Evolutionary conservation across 2,329 filamentous ascomycete genomes (phyloP).

Genomic region (Parascedosporium putredinis): DNA sequence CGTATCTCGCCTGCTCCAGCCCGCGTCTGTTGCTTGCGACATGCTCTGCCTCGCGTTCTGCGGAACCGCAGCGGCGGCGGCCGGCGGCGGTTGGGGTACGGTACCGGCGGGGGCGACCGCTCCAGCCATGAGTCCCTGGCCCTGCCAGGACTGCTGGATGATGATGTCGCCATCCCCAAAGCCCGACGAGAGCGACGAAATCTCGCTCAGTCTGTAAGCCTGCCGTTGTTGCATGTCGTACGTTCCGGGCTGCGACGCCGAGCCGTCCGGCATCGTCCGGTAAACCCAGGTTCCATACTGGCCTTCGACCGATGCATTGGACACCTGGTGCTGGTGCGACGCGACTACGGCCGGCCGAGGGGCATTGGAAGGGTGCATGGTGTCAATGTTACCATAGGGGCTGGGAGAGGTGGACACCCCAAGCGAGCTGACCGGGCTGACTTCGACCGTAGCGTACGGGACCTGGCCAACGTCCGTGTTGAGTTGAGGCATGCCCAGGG

Average conservation of each 20-base stretch:
- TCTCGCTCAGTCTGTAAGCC: constrained; percentile 33
- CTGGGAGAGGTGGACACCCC: background rate
- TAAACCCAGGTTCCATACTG: background rate
- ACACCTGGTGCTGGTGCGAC: background rate
- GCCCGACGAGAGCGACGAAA: constrained; percentile 54
- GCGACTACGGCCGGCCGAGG: constrained; percentile 1
- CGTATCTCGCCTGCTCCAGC: constrained; percentile 32
- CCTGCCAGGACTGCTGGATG: constrained; percentile 20
- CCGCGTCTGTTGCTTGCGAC: constrained; percentile 21
- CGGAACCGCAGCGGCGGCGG: background rate
- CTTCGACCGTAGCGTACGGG: background rate
- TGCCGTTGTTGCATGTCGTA: constrained; percentile 24
- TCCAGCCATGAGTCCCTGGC: background rate
- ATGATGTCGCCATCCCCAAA: constrained; percentile 54
- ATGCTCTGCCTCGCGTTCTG: constrained; percentile 11
- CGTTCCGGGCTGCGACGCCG: constrained; percentile 15
- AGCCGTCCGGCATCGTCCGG: background rate
- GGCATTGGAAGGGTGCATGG: background rate
- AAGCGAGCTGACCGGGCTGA: background rate
- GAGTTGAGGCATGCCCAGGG: background rate
- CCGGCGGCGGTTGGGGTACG: background rate
- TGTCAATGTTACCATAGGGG: background rate
- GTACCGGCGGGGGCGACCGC: background rate
- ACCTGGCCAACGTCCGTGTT: background rate
- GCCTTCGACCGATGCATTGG: background rate